Conservation (phyloP, 768 basidiomycete genomes). For the Sporobolomyces roseus region DNA sequence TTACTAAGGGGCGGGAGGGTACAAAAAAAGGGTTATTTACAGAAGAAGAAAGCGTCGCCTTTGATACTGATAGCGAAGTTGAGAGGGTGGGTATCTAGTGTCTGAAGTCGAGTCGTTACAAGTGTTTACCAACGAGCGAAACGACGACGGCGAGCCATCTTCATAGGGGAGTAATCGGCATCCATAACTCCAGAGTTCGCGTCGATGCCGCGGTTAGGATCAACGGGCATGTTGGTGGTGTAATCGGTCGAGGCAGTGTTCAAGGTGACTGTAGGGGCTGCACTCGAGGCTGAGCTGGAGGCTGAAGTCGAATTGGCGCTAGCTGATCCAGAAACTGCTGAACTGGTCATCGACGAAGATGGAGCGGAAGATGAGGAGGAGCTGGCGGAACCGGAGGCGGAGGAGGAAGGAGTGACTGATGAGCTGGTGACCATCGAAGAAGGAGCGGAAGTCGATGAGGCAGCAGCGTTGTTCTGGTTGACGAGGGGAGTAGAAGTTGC, state of each 20-base stretch:
- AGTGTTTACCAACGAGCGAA: slow-evolving; percentile 16
- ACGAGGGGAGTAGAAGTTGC: slow-evolving; percentile 5
- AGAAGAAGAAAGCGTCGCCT: slow-evolving; percentile 1
- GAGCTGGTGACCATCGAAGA: not conserved
- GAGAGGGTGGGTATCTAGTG: slow-evolving; percentile 7
- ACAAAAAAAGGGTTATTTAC: slow-evolving; percentile 2
- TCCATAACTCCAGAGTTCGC: no score
- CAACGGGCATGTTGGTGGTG: slow-evolving; percentile 4
- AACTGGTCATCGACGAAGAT: not conserved
- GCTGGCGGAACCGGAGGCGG: slow-evolving; percentile 2
- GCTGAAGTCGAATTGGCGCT: slow-evolving; percentile 2
- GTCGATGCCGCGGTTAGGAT: slow-evolving; percentile 7
- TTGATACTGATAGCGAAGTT: slow-evolving; percentile 4
- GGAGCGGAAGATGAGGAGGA: slow-evolving; percentile 7
- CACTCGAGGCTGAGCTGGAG: slow-evolving; percentile 8
- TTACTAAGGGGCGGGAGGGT: not conserved
- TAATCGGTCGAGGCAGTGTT: not conserved
- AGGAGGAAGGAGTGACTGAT: not conserved
- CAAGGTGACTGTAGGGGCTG: slow-evolving; percentile 3
- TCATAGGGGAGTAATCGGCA: slow-evolving; percentile 10
- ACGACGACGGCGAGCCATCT: slow-evolving; percentile 12
- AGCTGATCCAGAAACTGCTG: not conserved
- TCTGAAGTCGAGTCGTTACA: not conserved
- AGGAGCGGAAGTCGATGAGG: not conserved
- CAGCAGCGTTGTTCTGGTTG: slow-evolving; percentile 18